A percentile compares a stretch with the other conserved stretches of the same genome.
Evolutionary conservation across 1,284 basidiomycete species (phyloP).

Genomic region (Anthracocystis walkeri): DNA sequence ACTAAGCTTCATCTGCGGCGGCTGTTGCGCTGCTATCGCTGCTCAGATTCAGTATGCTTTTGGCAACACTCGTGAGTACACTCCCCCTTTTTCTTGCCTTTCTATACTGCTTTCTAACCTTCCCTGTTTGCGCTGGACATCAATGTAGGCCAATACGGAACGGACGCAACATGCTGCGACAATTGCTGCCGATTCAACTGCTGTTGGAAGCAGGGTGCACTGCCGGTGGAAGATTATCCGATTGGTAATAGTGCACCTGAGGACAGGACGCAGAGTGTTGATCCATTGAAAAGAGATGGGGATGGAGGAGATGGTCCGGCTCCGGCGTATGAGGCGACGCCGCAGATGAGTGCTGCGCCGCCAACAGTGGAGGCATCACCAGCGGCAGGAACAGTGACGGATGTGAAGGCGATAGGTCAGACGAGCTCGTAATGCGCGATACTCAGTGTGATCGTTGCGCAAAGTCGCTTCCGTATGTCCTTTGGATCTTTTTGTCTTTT

Average conservation of each 20-base stretch:
- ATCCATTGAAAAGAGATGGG: not conserved
- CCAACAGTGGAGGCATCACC: not conserved
- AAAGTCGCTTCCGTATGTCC: not conserved
- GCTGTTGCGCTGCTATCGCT: slow-evolving; percentile 15
- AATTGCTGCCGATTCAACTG: slow-evolving; percentile 50
- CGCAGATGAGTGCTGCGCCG: slow-evolving; percentile 30
- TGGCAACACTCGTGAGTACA: slow-evolving; percentile 32
- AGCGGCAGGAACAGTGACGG: not conserved
- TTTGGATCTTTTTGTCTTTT: not conserved
- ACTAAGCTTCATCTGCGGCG: slow-evolving; percentile 1
- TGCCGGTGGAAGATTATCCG: slow-evolving; percentile 53
- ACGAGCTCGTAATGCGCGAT: not conserved
- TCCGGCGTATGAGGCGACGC: slow-evolving; percentile 34
- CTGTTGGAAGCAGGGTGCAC: slow-evolving; percentile 35
- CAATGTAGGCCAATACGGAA: slow-evolving; percentile 25
- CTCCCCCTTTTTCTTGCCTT: not conserved
- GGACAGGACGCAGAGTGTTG: slow-evolving; percentile 16
- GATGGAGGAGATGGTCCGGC: not conserved
- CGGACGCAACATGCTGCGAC: slow-evolving; percentile 33
- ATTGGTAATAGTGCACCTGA: slow-evolving; percentile 23
- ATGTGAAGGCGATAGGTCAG: not conserved
- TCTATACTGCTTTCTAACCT: not conserved
- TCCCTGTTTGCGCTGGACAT: not conserved
- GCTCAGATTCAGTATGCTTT: slow-evolving; percentile 24
- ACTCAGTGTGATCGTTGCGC: not conserved